These are phyloP conservation scores for Albugo candida DNA, from an alignment of 352 stramenopile species.

Conservation along the genomic window DNA sequence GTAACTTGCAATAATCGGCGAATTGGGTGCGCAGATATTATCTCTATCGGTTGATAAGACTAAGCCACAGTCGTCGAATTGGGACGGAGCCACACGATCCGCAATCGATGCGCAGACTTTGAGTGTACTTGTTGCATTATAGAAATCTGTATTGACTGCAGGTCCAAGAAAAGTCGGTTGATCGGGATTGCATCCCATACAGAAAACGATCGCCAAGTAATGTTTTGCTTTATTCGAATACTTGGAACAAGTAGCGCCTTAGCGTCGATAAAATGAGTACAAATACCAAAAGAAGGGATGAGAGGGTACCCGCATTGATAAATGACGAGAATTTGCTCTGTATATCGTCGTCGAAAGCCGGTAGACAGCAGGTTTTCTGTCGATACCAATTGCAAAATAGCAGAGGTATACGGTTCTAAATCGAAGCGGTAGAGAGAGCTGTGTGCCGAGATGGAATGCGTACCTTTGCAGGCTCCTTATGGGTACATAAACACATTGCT, in stretches of 20 bases:
- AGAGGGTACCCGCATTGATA: constrained; percentile 24
- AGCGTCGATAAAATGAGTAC: neutral
- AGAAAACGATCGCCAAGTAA: constrained; percentile 23
- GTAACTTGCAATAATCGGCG: constrained; percentile 25
- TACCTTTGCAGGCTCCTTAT: constrained; percentile 3
- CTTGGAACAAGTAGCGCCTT: constrained; percentile 29
- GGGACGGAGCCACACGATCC: constrained; percentile 18
- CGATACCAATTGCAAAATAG: constrained; percentile 64
- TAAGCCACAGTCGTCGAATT: constrained; percentile 46
- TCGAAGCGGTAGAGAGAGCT: neutral
- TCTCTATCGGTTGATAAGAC: constrained; percentile 32
- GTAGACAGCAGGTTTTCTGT: constrained; percentile 35
- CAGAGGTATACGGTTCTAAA: constrained; percentile 34
- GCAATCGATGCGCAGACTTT: constrained; percentile 49
- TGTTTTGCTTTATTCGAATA: constrained; percentile 46
- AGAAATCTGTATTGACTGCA: constrained; percentile 35
- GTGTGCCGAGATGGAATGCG: neutral
- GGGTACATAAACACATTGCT: neutral
- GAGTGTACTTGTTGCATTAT: constrained; percentile 22
- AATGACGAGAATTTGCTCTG: constrained; percentile 31
- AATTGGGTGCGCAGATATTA: constrained; percentile 36
- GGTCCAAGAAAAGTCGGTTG: constrained; percentile 12
- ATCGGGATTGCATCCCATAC: constrained; percentile 14
- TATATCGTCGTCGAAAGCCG: constrained; percentile 43
- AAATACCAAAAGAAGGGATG: neutral